A percentile compares a stretch with the other conserved stretches of the same genome.
These are phyloP conservation scores for Cercospora citrullina DNA, from an alignment of 2,329 filamentous ascomycete genomes.

Conservation along the genomic window DNA sequence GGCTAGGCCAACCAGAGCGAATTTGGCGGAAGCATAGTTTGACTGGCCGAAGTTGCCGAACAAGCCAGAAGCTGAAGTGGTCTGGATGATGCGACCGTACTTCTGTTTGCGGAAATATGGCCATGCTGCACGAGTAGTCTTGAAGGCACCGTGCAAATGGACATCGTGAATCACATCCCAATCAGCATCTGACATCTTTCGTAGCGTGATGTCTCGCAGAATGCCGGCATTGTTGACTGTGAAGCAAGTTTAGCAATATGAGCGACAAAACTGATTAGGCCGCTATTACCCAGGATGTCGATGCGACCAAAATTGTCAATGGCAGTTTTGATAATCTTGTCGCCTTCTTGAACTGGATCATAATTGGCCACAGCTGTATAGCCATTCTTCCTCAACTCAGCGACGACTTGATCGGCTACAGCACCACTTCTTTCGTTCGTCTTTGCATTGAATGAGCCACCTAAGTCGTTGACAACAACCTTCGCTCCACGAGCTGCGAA, in stretches of 20 bases:
- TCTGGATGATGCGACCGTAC: slow-evolving; percentile 94
- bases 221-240: slow-evolving; percentile 91
- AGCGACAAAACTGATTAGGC: slow-evolving; percentile 56
- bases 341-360: slow-evolving; percentile 86
- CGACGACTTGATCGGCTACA: slow-evolving; percentile 76
- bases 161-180: slow-evolving; percentile 94
- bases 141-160: slow-evolving; percentile 90
- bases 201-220: slow-evolving; percentile 88
- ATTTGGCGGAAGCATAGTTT: slow-evolving; percentile 94
- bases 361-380: slow-evolving; percentile 97
- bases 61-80: slow-evolving; percentile 90
- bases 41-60: slow-evolving; percentile 98
- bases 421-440: slow-evolving; percentile 69
- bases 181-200: slow-evolving; percentile 93
- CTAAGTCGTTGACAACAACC: slow-evolving; percentile 93
- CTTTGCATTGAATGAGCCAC: slow-evolving; percentile 87
- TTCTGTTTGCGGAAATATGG: slow-evolving; percentile 98
- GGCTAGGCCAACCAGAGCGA: slow-evolving; percentile 91
- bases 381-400: slow-evolving; percentile 78
- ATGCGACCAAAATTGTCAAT: slow-evolving; percentile 78
- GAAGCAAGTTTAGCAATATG: background rate
- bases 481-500: slow-evolving; percentile 87
- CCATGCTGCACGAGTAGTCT: slow-evolving; percentile 97
- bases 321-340: slow-evolving; percentile 86
- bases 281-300: slow-evolving; percentile 64